Percentiles rank a stretch among this genome's conserved stretches.
phyloP scores from a whole-genome alignment of 495 filamentous ascomycete genomes.

The Podospora didyma region DNA sequence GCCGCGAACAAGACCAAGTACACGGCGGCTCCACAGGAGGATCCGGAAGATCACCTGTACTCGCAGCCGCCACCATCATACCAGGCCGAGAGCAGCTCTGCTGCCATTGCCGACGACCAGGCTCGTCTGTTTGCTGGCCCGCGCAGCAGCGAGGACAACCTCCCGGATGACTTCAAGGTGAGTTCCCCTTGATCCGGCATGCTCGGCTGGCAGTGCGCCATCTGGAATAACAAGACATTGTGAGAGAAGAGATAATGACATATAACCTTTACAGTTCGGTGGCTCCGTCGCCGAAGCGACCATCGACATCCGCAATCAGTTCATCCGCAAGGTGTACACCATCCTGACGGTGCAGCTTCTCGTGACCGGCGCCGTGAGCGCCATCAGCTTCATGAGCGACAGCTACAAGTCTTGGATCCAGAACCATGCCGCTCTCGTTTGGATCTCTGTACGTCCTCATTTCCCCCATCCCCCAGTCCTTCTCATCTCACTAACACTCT shows the following conservation, averaged over 20 bases:
- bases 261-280: slow-evolving; percentile 58
- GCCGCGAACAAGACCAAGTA: slow-evolving; percentile 68
- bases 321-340: slow-evolving; percentile 76
- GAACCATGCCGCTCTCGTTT: slow-evolving; percentile 76
- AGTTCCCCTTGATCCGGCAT: not conserved
- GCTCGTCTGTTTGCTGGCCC: slow-evolving; percentile 45
- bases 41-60: slow-evolving; percentile 62
- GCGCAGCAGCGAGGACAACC: slow-evolving; percentile 78
- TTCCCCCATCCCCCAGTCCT: not conserved
- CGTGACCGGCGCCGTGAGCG: slow-evolving; percentile 74
- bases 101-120: slow-evolving; percentile 36
- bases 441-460: slow-evolving; percentile 54
- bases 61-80: slow-evolving; percentile 84
- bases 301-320: slow-evolving; percentile 93
- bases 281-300: slow-evolving; percentile 89
- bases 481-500: not conserved
- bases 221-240: not conserved
- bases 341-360: slow-evolving; percentile 76
- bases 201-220: not conserved
- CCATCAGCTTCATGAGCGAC: slow-evolving; percentile 77
- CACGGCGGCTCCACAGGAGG: slow-evolving; percentile 65
- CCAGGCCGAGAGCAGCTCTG: slow-evolving; percentile 31
- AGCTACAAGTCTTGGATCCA: slow-evolving; percentile 88
- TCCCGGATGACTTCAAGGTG: slow-evolving; percentile 98
- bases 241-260: not conserved